Percentiles rank a stretch among this genome's conserved stretches.
Conservation (phyloP, 306 rosid species). For the Quercus alba region DNA sequence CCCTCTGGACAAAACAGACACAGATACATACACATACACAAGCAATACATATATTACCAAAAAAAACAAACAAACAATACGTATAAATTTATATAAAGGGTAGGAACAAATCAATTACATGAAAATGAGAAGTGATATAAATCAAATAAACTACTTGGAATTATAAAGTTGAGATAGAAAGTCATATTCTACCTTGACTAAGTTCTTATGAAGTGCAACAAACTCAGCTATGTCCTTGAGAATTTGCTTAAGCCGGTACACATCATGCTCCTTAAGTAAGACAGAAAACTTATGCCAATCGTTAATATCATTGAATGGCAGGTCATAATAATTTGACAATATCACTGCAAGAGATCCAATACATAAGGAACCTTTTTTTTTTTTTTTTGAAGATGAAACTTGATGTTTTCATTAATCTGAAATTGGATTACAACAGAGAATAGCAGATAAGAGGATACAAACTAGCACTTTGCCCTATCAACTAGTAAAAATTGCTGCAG, state of each 20-base stretch:
- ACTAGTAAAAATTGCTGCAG: no score
- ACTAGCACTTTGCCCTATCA: no score
- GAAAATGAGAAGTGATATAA: neutral
- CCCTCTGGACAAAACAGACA: neutral
- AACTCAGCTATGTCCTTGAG: slow-evolving; percentile 68
- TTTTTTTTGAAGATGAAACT: no score
- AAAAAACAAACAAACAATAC: neutral
- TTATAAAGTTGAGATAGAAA: neutral
- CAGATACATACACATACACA: slow-evolving; percentile 23
- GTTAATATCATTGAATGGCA: slow-evolving; percentile 89
- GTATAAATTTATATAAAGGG: neutral
- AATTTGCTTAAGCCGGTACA: slow-evolving; percentile 79
- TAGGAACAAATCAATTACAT: neutral
- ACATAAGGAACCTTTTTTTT: slow-evolving; percentile 6
- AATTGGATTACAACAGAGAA: no score
- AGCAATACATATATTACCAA: neutral
- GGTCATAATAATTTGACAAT: slow-evolving; percentile 88
- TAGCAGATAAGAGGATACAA: no score
- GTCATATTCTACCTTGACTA: slow-evolving; percentile 56
- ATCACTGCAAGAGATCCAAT: slow-evolving; percentile 66
- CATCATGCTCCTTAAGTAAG: slow-evolving; percentile 75
- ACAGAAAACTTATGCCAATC: slow-evolving; percentile 84
- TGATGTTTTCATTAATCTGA: no score
- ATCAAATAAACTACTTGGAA: neutral
- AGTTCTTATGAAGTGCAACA: slow-evolving; percentile 62